phyloP scores from a whole-genome alignment of 2,329 filamentous ascomycete genomes.

The Phaeosphaeriaceae sp. region DNA sequence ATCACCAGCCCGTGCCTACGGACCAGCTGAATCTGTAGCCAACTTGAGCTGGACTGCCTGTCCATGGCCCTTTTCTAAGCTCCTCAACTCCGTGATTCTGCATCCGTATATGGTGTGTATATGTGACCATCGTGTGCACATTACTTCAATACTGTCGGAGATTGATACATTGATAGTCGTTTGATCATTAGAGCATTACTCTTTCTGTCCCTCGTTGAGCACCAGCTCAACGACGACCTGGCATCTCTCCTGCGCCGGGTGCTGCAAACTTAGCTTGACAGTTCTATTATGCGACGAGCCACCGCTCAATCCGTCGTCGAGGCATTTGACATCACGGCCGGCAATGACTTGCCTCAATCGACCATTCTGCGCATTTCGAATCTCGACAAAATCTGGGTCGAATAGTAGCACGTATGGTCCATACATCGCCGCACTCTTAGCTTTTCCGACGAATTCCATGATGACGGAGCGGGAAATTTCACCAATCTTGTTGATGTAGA shows the following conservation, averaged over 20 bases:
- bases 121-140: neutral
- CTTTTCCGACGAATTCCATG: slow-evolving; percentile 98
- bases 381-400: slow-evolving; percentile 95
- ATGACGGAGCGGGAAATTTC: slow-evolving; percentile 93
- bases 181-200: slow-evolving; percentile 35
- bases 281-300: slow-evolving; percentile 64
- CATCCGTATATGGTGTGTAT: neutral
- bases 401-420: slow-evolving; percentile 92
- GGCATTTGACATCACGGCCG: slow-evolving; percentile 84
- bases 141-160: neutral
- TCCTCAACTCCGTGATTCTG: slow-evolving; percentile 1
- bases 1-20: neutral
- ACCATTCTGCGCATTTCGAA: slow-evolving; percentile 95
- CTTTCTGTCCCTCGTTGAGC: slow-evolving; percentile 83
- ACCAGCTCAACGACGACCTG: slow-evolving; percentile 93
- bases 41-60: neutral
- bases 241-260: slow-evolving; percentile 82
- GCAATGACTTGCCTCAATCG: slow-evolving; percentile 92
- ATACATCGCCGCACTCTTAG: slow-evolving; percentile 84
- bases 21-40: neutral
- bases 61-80: neutral
- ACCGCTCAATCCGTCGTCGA: slow-evolving; percentile 70
- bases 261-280: slow-evolving; percentile 94
- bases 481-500: slow-evolving; percentile 98
- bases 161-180: neutral